Percentiles rank a stretch among this genome's conserved stretches.
These are phyloP conservation scores for Iris pallida DNA, from an alignment of 116 monocot species.

Conservation along the genomic window DNA sequence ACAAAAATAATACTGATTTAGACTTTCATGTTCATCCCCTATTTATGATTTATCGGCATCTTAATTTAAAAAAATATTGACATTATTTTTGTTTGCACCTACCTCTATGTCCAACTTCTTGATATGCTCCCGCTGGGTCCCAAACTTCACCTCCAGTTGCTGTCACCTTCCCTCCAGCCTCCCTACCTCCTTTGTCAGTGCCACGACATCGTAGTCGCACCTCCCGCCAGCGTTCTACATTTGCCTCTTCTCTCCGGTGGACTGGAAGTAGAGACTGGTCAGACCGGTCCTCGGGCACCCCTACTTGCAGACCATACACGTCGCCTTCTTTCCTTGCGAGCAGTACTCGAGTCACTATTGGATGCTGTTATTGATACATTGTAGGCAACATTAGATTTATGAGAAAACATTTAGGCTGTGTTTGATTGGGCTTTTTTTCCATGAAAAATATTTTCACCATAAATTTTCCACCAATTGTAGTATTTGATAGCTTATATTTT, in stretches of 20 bases:
- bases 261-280: slow-evolving; percentile 84
- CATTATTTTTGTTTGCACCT: too few relatives aligned
- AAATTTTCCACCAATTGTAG: too few relatives aligned
- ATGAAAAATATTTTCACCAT: too few relatives aligned
- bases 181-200: slow-evolving; percentile 33
- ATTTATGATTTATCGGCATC: too few relatives aligned
- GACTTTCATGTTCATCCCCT: too few relatives aligned
- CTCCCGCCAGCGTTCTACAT: not conserved
- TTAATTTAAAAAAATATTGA: too few relatives aligned
- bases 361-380: slow-evolving; percentile 31
- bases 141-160: slow-evolving; percentile 21
- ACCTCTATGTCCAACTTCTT: slow-evolving; percentile 62
- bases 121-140: slow-evolving; percentile 40
- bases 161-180: slow-evolving; percentile 44
- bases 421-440: too few relatives aligned
- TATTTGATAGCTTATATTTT: too few relatives aligned
- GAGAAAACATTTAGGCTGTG: too few relatives aligned
- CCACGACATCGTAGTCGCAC: slow-evolving; percentile 24
- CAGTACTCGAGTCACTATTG: slow-evolving; percentile 99
- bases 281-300: slow-evolving; percentile 31
- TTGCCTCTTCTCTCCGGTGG: slow-evolving; percentile 40
- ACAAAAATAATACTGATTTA: too few relatives aligned
- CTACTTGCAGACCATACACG: slow-evolving; percentile 93
- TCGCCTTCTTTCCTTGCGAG: slow-evolving; percentile 59
- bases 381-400: not conserved